Evolutionary conservation across 768 basidiomycete genomes (phyloP).

Genomic region (Pulveroboletus sp.): DNA sequence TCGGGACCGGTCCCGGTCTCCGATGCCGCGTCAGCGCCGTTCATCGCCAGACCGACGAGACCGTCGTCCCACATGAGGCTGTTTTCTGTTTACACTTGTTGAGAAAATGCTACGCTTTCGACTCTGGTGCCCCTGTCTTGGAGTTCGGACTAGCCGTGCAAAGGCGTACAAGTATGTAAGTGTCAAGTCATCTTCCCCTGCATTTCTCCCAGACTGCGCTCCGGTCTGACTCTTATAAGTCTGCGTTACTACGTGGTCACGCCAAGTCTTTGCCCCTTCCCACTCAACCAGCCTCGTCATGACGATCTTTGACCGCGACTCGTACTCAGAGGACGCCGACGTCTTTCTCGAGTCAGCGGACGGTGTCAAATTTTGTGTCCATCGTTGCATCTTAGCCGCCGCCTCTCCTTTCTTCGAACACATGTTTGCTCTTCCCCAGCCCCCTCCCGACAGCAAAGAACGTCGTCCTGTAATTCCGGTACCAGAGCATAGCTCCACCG

Average conservation of each 20-base stretch:
- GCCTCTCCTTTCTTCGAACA: constrained; percentile 69
- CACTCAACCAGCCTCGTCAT: constrained; percentile 17
- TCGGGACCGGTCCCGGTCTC: constrained; percentile 35
- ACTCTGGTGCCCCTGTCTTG: constrained; percentile 11
- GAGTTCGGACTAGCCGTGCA: constrained; percentile 7
- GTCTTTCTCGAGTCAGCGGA: constrained; percentile 46
- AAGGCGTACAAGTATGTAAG: constrained; percentile 19
- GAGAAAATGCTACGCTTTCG: constrained; percentile 10
- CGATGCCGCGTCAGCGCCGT: constrained; percentile 20
- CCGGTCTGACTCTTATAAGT: constrained; percentile 22
- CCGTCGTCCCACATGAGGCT: constrained; percentile 9
- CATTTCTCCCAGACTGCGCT: not conserved
- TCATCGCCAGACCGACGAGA: constrained; percentile 32
- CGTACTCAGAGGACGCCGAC: constrained; percentile 51
- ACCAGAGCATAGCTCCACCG: constrained; percentile 43
- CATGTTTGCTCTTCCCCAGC: constrained; percentile 67
- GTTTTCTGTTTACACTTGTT: constrained; percentile 23
- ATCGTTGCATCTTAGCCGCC: constrained; percentile 57
- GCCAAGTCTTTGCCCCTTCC: not conserved
- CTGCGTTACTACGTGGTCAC: not conserved
- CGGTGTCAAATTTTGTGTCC: constrained; percentile 54
- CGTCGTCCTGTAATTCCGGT: constrained; percentile 50
- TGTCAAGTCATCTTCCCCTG: constrained; percentile 4
- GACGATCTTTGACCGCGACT: constrained; percentile 32
- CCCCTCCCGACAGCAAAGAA: constrained; percentile 24